phyloP scores from a whole-genome alignment of 148 eudicot genomes.

The Gaultheria prostrata region DNA sequence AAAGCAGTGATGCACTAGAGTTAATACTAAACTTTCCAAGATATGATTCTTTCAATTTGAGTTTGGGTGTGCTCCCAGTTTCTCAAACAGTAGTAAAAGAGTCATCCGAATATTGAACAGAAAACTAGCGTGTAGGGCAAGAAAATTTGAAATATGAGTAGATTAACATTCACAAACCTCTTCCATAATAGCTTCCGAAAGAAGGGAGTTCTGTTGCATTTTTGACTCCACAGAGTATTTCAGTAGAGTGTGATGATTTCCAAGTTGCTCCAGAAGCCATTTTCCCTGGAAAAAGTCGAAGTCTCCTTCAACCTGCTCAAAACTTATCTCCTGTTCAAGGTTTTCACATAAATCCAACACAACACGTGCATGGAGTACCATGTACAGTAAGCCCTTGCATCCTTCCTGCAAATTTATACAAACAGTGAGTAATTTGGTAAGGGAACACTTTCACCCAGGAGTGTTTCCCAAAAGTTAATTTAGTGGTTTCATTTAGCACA shows the following conservation, averaged over 20 bases:
- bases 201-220: conserved; percentile 79
- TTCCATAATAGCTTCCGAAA: conserved; percentile 95
- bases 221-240: conserved; percentile 93
- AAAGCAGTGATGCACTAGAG: neutral
- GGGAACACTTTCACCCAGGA: neutral
- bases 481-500: neutral
- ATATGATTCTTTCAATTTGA: neutral
- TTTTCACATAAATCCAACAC: conserved; percentile 85
- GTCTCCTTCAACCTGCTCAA: conserved; percentile 97
- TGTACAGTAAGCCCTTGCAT: conserved; percentile 92
- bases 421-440: neutral
- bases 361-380: conserved; percentile 97
- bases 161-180: conserved; percentile 50
- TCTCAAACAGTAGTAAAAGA: neutral
- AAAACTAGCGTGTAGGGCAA: neutral
- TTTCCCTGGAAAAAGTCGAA: conserved; percentile 85
- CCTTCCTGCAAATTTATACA: conserved; percentile 66
- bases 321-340: conserved; percentile 76
- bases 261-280: conserved; percentile 92
- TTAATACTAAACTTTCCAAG: neutral
- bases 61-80: neutral
- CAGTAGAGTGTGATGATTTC: conserved; percentile 85
- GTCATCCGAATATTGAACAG: neutral
- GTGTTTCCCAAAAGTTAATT: neutral
- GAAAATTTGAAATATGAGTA: neutral